Base-by-base conservation (phyloP, 176 grass and related monocot genomes). In the Miscanthus lutarioriparius region DNA sequence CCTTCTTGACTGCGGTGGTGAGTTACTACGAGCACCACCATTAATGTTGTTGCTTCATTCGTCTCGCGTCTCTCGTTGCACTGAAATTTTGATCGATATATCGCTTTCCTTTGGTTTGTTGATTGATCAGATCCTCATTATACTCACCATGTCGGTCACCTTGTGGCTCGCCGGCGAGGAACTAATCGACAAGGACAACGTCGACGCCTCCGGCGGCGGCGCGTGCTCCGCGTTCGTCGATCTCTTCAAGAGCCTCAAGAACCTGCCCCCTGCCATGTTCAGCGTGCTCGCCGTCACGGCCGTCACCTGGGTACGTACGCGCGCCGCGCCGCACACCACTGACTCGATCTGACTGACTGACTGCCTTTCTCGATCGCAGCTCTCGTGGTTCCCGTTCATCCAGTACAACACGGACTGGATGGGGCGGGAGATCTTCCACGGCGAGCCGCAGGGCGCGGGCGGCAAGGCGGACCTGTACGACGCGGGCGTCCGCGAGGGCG, bases 371-470 rank as follows among this genome's bases (percentile, higher is more conserved):
- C 43, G 43, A 49, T 49, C 5, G 45, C 83, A 90, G 89, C 84
- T 90, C 2, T 86, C 89, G 12, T 90, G 89, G 89, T 90, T 90
- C 89, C 89, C 89, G 27, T 90, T 90, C 89, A 7, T 87, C 62
- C 89, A 87, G 35, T 98, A 98, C 70, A 88, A 95, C 86, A 99
- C 96, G 2, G 96, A 98, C 83, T 95, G 96, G 93, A 90, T 90
- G 89, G 89, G 80, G 14, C 75, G 89, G 0, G 89, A 90, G 84
- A 86, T 90, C 69, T 90, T 53, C 89, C 89, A 80, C 49, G 89
- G 89, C 61, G 61, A 33, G 17, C 84, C 89, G 23, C 75, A 86
- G 48, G 84, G 84, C 1, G 8, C 5, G 6, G 58, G 8, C 9
- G 51, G 20, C 67, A 79, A 83, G 80, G 39, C 5, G 16, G 61